Evolutionary conservation across 495 filamentous ascomycete genomes (phyloP).

Genomic region (Hyphodiscus hymeniophilus): DNA sequence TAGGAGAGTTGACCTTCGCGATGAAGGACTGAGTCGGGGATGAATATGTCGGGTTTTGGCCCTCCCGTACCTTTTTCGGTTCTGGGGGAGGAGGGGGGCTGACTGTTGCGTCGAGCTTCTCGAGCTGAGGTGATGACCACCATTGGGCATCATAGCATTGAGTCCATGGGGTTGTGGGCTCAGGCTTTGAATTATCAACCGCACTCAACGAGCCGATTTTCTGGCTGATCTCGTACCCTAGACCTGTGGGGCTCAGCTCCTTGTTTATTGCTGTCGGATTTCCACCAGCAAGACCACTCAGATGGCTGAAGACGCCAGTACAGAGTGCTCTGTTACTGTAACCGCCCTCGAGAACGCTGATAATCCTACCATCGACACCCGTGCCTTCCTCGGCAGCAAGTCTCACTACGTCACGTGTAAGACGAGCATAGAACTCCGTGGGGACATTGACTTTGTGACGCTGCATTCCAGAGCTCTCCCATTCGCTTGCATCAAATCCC

Average conservation of each 20-base stretch:
- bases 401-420: slow-evolving; percentile 74
- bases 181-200: neutral
- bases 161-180: slow-evolving; percentile 1
- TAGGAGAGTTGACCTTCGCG: slow-evolving; percentile 58
- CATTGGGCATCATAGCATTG: slow-evolving; percentile 55
- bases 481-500: slow-evolving; percentile 94
- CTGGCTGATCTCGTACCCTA: slow-evolving; percentile 40
- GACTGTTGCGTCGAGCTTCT: slow-evolving; percentile 51
- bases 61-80: slow-evolving; percentile 42
- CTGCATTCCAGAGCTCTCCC: slow-evolving; percentile 89
- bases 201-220: slow-evolving; percentile 29
- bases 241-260: slow-evolving; percentile 33
- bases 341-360: slow-evolving; percentile 92
- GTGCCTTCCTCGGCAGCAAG: slow-evolving; percentile 75
- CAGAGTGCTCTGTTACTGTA: slow-evolving; percentile 86
- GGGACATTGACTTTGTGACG: slow-evolving; percentile 90
- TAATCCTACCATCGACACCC: slow-evolving; percentile 69
- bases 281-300: slow-evolving; percentile 63
- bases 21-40: slow-evolving; percentile 69
- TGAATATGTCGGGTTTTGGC: slow-evolving; percentile 54
- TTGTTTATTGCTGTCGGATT: slow-evolving; percentile 32
- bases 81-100: slow-evolving; percentile 37
- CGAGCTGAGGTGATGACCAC: slow-evolving; percentile 67
- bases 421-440: slow-evolving; percentile 88
- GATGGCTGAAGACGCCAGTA: slow-evolving; percentile 80